Percentiles rank a stretch among this genome's conserved stretches.
These are phyloP conservation scores for Juncus effusus DNA, from an alignment of 176 grass and related monocot genomes.

Conservation along the genomic window DNA sequence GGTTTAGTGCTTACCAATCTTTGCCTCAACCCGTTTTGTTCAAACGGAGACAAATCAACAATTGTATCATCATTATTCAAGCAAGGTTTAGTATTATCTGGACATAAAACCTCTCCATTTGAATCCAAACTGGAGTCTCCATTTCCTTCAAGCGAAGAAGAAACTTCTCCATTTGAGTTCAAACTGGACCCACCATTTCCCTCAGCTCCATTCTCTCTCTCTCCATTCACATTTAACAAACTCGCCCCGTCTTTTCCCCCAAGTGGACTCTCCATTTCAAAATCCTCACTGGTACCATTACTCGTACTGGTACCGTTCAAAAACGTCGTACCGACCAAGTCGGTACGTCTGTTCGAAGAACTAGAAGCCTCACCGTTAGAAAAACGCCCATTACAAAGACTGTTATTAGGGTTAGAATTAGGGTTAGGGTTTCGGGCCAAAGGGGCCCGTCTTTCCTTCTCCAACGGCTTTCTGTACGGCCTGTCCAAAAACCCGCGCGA, in stretches of 20 bases:
- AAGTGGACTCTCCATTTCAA: constrained; percentile 19
- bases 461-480: constrained; percentile 39
- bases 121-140: background rate
- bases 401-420: constrained; percentile 28
- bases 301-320: background rate
- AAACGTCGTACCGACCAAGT: background rate
- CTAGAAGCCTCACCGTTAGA: constrained; percentile 20
- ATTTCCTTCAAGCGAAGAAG: constrained; percentile 32
- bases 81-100: too few relatives aligned
- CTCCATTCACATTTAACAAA: constrained; percentile 34
- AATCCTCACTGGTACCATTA: constrained; percentile 10
- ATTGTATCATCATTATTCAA: background rate
- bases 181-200: constrained; percentile 10
- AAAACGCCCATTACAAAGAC: constrained; percentile 37
- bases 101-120: background rate
- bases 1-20: constrained; percentile 16
- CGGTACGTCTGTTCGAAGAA: background rate
- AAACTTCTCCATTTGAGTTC: constrained; percentile 28
- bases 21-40: background rate
- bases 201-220: constrained; percentile 18
- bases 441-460: constrained; percentile 26
- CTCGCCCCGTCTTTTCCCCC: constrained; percentile 18
- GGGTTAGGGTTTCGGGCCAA: constrained; percentile 24
- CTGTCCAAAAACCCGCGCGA: constrained; percentile 59
- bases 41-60: background rate